Evolutionary conservation across 768 basidiomycete genomes (phyloP).

Genomic region (Mrakia frigida): DNA sequence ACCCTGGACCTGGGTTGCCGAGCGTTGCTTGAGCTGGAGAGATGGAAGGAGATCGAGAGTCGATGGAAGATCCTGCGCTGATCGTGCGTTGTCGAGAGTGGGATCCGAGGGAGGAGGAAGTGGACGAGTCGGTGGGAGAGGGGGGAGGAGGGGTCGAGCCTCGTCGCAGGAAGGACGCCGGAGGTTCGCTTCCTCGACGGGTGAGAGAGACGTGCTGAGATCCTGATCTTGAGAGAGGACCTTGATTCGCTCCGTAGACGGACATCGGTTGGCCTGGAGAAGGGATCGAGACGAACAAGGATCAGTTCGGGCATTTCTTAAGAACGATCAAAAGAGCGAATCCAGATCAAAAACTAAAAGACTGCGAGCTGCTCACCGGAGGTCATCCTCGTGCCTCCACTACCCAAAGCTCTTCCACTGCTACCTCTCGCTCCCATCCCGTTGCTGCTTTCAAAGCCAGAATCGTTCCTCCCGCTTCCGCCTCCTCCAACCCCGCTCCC

Average conservation of each 20-base stretch:
- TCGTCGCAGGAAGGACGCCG: neutral
- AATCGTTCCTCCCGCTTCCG: neutral
- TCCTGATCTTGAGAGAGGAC: neutral
- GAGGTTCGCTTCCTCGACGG: slow-evolving; percentile 4
- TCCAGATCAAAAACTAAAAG: neutral
- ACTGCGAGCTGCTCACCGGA: neutral
- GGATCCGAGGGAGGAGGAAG: neutral
- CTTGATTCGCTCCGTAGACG: too few relatives aligned
- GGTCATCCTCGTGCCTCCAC: neutral
- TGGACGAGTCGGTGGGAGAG: neutral
- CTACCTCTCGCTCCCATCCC: neutral
- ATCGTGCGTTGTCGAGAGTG: neutral
- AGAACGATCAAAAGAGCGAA: too few relatives aligned
- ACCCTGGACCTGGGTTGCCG: neutral
- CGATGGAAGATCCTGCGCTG: slow-evolving; percentile 3
- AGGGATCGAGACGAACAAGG: too few relatives aligned
- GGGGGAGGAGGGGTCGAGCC: neutral
- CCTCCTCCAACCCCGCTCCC: neutral
- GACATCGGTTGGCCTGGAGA: neutral
- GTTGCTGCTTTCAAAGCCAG: neutral
- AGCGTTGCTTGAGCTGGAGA: neutral
- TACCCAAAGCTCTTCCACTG: neutral
- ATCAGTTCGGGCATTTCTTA: too few relatives aligned
- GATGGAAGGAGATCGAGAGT: neutral
- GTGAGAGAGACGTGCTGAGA: neutral